These are phyloP conservation scores for Amylostereum chailletii DNA, from an alignment of 1,284 basidiomycete species.

Conservation along the genomic window DNA sequence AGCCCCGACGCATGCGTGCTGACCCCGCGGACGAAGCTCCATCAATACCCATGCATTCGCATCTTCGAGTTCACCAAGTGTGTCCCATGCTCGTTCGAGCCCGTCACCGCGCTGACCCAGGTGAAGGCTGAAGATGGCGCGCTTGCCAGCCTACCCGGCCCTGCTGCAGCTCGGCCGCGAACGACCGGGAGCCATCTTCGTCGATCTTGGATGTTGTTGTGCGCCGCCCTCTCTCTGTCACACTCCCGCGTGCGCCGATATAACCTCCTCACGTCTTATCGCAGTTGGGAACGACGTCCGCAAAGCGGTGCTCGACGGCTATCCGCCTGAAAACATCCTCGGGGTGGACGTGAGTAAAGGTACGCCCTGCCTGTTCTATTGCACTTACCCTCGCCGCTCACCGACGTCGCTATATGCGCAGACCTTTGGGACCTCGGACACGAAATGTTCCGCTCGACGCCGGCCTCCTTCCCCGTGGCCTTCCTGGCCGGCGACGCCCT, in stretches of 20 bases:
- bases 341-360: slow-evolving; percentile 17
- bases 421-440: slow-evolving; percentile 20
- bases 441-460: slow-evolving; percentile 18
- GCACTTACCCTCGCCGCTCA: neutral
- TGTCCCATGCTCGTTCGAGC: neutral
- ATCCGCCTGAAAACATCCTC: slow-evolving; percentile 7
- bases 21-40: slow-evolving; percentile 1
- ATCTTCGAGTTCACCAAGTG: slow-evolving; percentile 7
- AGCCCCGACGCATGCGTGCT: neutral
- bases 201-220: slow-evolving; percentile 14
- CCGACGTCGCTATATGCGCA: neutral
- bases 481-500: slow-evolving; percentile 37
- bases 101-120: neutral
- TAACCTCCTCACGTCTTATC: neutral
- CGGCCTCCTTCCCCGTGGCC: slow-evolving; percentile 28
- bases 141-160: slow-evolving; percentile 4
- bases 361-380: slow-evolving; percentile 11
- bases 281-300: slow-evolving; percentile 9
- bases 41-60: slow-evolving; percentile 9
- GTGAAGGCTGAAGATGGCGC: slow-evolving; percentile 8
- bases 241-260: neutral
- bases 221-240: neutral
- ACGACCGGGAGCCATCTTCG: slow-evolving; percentile 7
- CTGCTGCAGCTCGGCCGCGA: slow-evolving; percentile 7
- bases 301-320: slow-evolving; percentile 11